phyloP scores from a whole-genome alignment of 164 flowering plant genomes.

The Magnolia sinica region DNA sequence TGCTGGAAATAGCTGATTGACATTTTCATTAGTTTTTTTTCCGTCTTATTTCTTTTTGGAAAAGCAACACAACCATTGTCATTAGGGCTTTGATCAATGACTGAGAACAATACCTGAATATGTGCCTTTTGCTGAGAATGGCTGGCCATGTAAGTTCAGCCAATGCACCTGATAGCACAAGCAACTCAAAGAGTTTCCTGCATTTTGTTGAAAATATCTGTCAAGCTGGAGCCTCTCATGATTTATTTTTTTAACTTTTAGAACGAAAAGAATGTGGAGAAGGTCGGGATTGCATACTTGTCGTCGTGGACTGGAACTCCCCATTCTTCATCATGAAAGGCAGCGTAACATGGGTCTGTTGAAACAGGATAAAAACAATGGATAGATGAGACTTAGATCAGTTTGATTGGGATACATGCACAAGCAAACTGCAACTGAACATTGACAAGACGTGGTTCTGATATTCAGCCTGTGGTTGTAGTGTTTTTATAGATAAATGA shows the following conservation, averaged over 20 bases:
- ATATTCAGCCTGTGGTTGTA: neutral
- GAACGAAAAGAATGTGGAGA: neutral
- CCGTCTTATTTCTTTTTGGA: no score
- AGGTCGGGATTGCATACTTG: slow-evolving; percentile 36
- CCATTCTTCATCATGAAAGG: slow-evolving; percentile 89
- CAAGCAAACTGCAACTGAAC: neutral
- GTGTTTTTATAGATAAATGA: neutral
- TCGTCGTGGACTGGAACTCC: slow-evolving; percentile 82
- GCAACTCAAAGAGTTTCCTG: slow-evolving; percentile 67
- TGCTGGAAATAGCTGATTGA: neutral
- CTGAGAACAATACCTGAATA: slow-evolving; percentile 45
- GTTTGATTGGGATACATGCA: neutral
- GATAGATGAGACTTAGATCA: neutral
- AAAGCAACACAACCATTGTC: neutral
- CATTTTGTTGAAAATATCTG: slow-evolving; percentile 10
- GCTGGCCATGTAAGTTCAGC: slow-evolving; percentile 74
- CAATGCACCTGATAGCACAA: slow-evolving; percentile 58
- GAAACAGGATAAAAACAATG: slow-evolving; percentile 15
- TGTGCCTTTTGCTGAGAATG: slow-evolving; percentile 54
- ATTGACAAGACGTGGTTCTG: neutral
- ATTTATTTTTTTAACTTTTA: neutral
- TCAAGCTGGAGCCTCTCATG: neutral
- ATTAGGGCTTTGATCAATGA: neutral
- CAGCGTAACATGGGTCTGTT: slow-evolving; percentile 57
- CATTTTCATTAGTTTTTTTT: no score